Conservation (phyloP, 2,329 filamentous ascomycete genomes). For the Colletotrichum filicis region DNA sequence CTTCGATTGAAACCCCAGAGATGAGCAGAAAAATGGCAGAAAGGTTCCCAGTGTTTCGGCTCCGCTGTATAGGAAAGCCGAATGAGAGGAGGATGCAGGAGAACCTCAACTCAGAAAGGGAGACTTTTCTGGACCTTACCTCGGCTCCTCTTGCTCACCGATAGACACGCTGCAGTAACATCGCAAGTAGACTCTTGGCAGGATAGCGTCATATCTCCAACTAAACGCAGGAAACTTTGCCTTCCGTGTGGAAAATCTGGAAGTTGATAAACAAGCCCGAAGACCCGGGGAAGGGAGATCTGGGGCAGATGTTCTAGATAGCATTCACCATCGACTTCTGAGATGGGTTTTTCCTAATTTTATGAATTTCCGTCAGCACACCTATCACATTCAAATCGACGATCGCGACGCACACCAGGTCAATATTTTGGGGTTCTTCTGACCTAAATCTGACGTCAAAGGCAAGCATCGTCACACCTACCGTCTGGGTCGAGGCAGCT, state of each 20-base stretch:
- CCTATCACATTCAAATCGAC: background rate
- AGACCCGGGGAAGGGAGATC: background rate
- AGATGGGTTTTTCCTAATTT: background rate
- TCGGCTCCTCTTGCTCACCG: background rate
- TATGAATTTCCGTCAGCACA: background rate
- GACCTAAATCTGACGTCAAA: background rate
- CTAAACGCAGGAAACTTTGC: background rate
- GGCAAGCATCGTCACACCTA: background rate
- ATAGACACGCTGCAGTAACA: background rate
- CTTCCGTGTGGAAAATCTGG: background rate
- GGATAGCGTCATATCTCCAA: constrained; percentile 24
- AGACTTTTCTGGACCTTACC: background rate
- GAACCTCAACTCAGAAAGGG: background rate
- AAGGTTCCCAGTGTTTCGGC: background rate
- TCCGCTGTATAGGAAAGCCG: background rate
- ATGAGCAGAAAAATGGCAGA: background rate
- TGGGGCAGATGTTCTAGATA: background rate
- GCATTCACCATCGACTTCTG: background rate
- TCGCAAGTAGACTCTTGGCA: constrained; percentile 1
- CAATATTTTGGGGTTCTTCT: background rate
- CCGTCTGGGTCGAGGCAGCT: background rate
- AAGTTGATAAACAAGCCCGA: constrained; percentile 3
- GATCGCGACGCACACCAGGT: background rate
- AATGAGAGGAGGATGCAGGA: background rate
- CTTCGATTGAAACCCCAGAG: background rate